Evolutionary conservation across 495 filamentous ascomycete species (phyloP).

Genomic region (Penicillium salamii): DNA sequence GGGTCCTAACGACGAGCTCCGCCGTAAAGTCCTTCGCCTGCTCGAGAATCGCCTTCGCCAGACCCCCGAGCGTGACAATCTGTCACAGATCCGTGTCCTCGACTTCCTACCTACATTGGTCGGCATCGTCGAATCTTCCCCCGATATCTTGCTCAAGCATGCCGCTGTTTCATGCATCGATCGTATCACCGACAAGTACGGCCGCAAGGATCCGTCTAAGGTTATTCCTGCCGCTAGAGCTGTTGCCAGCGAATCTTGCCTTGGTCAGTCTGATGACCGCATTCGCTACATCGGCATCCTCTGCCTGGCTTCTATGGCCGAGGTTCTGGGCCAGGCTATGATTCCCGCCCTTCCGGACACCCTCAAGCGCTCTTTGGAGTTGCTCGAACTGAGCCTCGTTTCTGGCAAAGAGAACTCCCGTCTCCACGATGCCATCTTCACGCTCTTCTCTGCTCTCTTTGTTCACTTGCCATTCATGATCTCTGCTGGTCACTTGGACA

Average conservation of each 20-base stretch:
- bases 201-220: slow-evolving; percentile 75
- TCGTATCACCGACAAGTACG: slow-evolving; percentile 85
- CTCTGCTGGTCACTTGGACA: slow-evolving; percentile 66
- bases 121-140: slow-evolving; percentile 65
- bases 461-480: slow-evolving; percentile 85
- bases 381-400: slow-evolving; percentile 61
- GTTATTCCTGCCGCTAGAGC: slow-evolving; percentile 62
- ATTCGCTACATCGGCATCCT: slow-evolving; percentile 80
- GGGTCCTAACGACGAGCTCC: slow-evolving; percentile 65
- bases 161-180: slow-evolving; percentile 84
- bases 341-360: slow-evolving; percentile 77
- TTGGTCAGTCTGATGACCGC: slow-evolving; percentile 67
- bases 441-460: slow-evolving; percentile 73
- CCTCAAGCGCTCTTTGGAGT: slow-evolving; percentile 64
- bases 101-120: slow-evolving; percentile 76
- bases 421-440: slow-evolving; percentile 78
- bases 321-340: slow-evolving; percentile 79
- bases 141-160: slow-evolving; percentile 70
- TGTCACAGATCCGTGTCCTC: slow-evolving; percentile 66
- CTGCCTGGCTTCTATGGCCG: slow-evolving; percentile 81
- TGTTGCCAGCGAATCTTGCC: slow-evolving; percentile 70
- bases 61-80: slow-evolving; percentile 60
- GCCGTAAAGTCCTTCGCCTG: slow-evolving; percentile 74
- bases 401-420: slow-evolving; percentile 50
- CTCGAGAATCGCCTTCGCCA: slow-evolving; percentile 71